A percentile compares a stretch with the other conserved stretches of the same genome.
Conservation (phyloP, 352 stramenopile species). For the Blastocystis hominis region DNA sequence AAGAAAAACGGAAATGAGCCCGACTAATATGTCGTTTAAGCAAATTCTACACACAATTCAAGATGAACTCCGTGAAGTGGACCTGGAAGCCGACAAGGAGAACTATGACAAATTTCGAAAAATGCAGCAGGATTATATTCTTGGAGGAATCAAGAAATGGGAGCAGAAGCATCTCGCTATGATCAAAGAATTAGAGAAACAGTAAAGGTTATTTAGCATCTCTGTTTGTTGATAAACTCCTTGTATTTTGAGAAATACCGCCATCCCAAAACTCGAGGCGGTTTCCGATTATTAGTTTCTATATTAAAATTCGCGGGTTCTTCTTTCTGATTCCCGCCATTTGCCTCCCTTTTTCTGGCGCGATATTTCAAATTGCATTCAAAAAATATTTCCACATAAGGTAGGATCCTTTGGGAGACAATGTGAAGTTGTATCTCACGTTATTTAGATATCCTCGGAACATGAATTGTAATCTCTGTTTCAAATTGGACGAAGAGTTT, state of each 20-base stretch:
- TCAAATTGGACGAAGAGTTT: conserved; percentile 61
- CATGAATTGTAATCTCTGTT: too few species aligned
- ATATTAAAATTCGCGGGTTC: too few species aligned
- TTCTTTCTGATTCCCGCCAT: too few species aligned
- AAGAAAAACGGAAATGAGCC: neutral
- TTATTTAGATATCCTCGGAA: too few species aligned
- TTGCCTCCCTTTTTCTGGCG: too few species aligned
- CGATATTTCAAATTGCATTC: too few species aligned
- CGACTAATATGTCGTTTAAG: conserved; percentile 8
- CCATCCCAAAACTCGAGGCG: too few species aligned
- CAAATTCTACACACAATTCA: conserved; percentile 19
- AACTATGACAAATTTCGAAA: neutral
- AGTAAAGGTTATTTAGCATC: neutral
- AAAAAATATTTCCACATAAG: too few species aligned
- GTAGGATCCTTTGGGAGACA: too few species aligned
- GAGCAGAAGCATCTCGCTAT: neutral
- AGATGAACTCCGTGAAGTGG: neutral
- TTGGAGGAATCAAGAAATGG: neutral
- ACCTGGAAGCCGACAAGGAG: neutral
- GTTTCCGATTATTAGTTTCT: too few species aligned
- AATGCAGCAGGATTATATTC: neutral
- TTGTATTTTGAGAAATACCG: too few species aligned
- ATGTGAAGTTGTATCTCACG: too few species aligned
- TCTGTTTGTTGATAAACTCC: conserved; percentile 29
- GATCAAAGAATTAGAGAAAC: neutral